A percentile compares a stretch with the other conserved stretches of the same genome.
These are phyloP conservation scores for Puccinia horiana DNA, from an alignment of 1,284 basidiomycete genomes.

Conservation along the genomic window DNA sequence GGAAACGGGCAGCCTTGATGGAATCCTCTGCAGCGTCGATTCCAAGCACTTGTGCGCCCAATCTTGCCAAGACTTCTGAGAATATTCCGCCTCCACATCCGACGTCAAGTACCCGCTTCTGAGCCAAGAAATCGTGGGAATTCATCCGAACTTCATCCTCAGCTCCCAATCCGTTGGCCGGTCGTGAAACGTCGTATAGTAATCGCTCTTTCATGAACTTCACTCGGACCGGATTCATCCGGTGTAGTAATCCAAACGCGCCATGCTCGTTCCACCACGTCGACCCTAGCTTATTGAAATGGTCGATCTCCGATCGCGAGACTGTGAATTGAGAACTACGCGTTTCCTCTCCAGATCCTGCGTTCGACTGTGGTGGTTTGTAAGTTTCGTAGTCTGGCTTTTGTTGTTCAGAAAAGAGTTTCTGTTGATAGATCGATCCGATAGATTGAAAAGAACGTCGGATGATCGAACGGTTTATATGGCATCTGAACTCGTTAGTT, in stretches of 20 bases:
- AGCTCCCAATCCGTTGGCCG: constrained; percentile 51
- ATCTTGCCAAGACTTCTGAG: constrained; percentile 82
- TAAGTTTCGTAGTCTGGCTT: not conserved
- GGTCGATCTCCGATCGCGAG: constrained; percentile 73
- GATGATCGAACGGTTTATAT: not conserved
- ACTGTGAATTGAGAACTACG: constrained; percentile 32
- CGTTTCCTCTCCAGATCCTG: not conserved
- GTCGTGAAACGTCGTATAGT: constrained; percentile 61
- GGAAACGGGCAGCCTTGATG: constrained; percentile 79
- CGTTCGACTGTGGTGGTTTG: not conserved
- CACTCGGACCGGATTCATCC: constrained; percentile 90
- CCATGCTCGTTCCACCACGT: constrained; percentile 97
- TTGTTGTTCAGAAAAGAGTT: not conserved
- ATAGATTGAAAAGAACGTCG: not conserved
- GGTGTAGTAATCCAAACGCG: constrained; percentile 85
- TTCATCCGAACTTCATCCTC: not conserved
- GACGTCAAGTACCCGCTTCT: constrained; percentile 75
- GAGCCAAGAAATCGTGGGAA: constrained; percentile 61
- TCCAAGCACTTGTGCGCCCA: constrained; percentile 81
- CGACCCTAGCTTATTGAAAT: constrained; percentile 86
- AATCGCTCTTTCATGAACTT: constrained; percentile 82
- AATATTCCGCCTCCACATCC: constrained; percentile 95
- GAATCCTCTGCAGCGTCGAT: constrained; percentile 88
- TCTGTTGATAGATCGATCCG: not conserved
- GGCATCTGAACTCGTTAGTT: too few species aligned